Evolutionary conservation across 768 basidiomycete species (phyloP), one percentile per base, ranked within the genome.

Genomic region (Russula ochroleuca): DNA sequence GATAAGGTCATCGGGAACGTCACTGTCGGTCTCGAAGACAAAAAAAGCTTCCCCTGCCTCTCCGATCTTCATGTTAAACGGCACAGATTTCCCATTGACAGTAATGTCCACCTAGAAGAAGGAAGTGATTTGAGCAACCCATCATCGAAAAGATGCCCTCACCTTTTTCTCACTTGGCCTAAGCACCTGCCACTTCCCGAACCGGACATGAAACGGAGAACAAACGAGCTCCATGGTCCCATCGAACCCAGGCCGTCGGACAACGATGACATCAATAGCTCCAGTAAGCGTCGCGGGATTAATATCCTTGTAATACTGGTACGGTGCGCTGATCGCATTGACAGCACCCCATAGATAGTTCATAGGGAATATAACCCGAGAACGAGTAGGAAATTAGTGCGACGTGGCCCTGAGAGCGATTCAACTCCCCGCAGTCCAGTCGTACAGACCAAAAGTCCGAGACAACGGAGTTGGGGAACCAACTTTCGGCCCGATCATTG

Each of bases 41-140:
- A 98, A 98, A 80, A 98, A 99, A 0, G 95, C 97, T 76, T 99
- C 97, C 5, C 97, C 97, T 1, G 97, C 94, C 63, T 98, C 97
- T 45, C 94, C 95, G 65, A 98, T 94, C 80, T 99, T 98, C 97
- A 99, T 99, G 74, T 82, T 83, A 74, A 92, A 98, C 0, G 96
- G 96, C 61, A 94, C 88, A 49, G 82, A 81, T 69, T 85, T 79
- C 45, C 90, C 92, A 75, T 97, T 95, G 70, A 98, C 86, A 56
- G 84, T 83, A 38, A 98, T 84, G 66, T 87, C 91, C 67, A 98
- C 96, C 92, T 94, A 67, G 17, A 50, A 41, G 33, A 35, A 21
- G 5, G 10, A 15, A 35, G 8, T n/a, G 41, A 14, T 21, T n/a
- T 43, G 21, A 31, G 25, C 28, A 41, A 37, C 25, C 28, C 8